A percentile compares a stretch with the other conserved stretches of the same genome.
These are phyloP conservation scores for Zoysia pacifica DNA, from an alignment of 176 grass and related monocot genomes.

Conservation along the genomic window DNA sequence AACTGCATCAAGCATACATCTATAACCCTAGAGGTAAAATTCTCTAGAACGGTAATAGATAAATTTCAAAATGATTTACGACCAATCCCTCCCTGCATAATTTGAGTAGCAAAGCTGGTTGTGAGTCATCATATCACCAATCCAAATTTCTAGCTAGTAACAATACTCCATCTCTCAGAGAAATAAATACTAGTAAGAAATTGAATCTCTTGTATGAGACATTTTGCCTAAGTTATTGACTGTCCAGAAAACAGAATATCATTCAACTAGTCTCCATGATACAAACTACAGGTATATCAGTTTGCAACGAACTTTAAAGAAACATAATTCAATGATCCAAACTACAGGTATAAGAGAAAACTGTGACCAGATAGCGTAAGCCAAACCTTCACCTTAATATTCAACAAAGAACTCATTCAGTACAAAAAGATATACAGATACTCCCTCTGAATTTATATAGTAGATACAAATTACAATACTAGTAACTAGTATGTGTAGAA, in stretches of 20 bases:
- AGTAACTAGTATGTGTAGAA: conserved; percentile 17
- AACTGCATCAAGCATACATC: neutral
- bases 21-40: neutral
- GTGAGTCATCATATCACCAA: neutral
- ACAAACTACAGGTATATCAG: neutral
- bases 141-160: neutral
- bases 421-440: conserved; percentile 20
- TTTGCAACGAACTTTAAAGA: neutral
- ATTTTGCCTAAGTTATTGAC: neutral
- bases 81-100: neutral
- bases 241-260: neutral
- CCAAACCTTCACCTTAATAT: neutral
- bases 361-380: neutral
- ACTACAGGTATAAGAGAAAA: neutral
- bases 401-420: conserved; percentile 1
- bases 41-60: neutral
- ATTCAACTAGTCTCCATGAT: neutral
- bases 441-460: conserved; percentile 23
- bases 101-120: neutral
- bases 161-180: neutral
- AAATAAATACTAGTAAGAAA: conserved; percentile 2
- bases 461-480: conserved; percentile 38
- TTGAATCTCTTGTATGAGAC: neutral
- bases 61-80: neutral
- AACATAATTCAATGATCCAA: neutral